These are phyloP conservation scores for Nitzschia palea DNA, from an alignment of 108 stramenopile genomes.

Conservation along the genomic window DNA sequence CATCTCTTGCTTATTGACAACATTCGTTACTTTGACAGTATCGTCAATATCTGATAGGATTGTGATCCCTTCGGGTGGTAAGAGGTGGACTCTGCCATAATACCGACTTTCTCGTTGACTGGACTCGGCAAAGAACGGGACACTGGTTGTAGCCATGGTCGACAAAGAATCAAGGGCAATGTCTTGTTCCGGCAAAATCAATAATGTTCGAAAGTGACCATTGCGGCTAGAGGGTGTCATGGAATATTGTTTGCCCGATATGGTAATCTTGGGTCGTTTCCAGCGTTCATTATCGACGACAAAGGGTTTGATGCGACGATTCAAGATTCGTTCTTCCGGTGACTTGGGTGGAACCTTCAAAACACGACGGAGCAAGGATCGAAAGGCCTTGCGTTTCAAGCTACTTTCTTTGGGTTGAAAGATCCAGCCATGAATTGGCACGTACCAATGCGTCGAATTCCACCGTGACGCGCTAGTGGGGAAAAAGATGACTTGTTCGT, in stretches of 20 bases:
- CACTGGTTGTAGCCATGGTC: too few species aligned
- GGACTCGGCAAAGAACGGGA: neutral
- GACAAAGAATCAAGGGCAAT: neutral
- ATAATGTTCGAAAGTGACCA: slow-evolving; percentile 31
- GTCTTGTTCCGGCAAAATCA: neutral
- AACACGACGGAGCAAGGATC: slow-evolving; percentile 23
- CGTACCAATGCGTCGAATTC: slow-evolving; percentile 30
- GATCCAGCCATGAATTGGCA: slow-evolving; percentile 49
- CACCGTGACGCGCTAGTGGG: slow-evolving; percentile 29
- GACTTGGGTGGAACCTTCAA: slow-evolving; percentile 15
- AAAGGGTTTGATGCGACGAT: slow-evolving; percentile 33
- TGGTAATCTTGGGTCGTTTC: slow-evolving; percentile 20
- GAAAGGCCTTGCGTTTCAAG: slow-evolving; percentile 26
- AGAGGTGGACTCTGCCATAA: slow-evolving; percentile 21
- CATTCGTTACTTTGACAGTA: slow-evolving; percentile 47
- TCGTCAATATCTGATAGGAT: slow-evolving; percentile 55
- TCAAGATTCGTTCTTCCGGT: neutral
- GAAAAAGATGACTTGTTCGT: slow-evolving; percentile 46
- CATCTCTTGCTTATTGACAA: slow-evolving; percentile 38
- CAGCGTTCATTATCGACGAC: slow-evolving; percentile 38
- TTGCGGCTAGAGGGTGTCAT: slow-evolving; percentile 33
- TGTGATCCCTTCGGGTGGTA: slow-evolving; percentile 29
- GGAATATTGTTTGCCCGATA: slow-evolving; percentile 1
- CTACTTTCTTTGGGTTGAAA: slow-evolving; percentile 40
- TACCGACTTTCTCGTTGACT: slow-evolving; percentile 7